Evolutionary conservation across 1,284 basidiomycete genomes (phyloP).

Genomic region (Veloporphyrellus conicus): DNA sequence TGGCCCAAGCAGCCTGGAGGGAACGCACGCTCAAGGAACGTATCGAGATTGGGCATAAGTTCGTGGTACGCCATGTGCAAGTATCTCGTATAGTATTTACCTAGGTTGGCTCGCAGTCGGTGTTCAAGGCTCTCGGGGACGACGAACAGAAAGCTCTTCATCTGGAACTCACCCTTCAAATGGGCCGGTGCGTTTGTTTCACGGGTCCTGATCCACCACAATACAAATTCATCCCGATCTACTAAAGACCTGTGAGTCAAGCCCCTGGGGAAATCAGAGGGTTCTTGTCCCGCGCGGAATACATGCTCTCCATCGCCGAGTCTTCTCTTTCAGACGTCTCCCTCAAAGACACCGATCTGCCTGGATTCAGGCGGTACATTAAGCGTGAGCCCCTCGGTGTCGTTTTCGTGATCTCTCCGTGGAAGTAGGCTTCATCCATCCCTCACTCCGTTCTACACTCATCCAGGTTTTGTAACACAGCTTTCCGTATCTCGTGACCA

Average conservation of each 20-base stretch:
- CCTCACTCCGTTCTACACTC: neutral
- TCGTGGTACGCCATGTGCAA: constrained; percentile 54
- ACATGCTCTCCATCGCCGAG: constrained; percentile 83
- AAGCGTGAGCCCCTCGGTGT: constrained; percentile 81
- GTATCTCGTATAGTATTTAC: neutral
- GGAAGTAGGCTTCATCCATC: constrained; percentile 63
- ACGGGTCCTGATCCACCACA: neutral
- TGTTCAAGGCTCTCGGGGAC: constrained; percentile 60
- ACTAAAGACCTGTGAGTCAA: constrained; percentile 70
- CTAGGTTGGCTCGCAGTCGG: constrained; percentile 46
- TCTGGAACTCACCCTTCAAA: constrained; percentile 69
- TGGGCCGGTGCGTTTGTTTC: constrained; percentile 59
- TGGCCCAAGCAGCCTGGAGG: constrained; percentile 73
- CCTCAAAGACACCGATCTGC: constrained; percentile 72
- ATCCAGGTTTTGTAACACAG: constrained; percentile 37
- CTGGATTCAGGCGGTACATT: constrained; percentile 80
- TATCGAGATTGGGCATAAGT: constrained; percentile 69
- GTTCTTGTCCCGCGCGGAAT: constrained; percentile 74
- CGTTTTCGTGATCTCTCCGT: constrained; percentile 82
- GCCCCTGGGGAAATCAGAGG: constrained; percentile 77
- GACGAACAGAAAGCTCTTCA: constrained; percentile 21
- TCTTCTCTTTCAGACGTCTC: constrained; percentile 72
- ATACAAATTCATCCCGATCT: neutral
- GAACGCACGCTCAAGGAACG: constrained; percentile 66
- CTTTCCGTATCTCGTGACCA: constrained; percentile 83